Evolutionary conservation across 441 rosid genomes (phyloP).

Genomic region (Gossypium armourianum): DNA sequence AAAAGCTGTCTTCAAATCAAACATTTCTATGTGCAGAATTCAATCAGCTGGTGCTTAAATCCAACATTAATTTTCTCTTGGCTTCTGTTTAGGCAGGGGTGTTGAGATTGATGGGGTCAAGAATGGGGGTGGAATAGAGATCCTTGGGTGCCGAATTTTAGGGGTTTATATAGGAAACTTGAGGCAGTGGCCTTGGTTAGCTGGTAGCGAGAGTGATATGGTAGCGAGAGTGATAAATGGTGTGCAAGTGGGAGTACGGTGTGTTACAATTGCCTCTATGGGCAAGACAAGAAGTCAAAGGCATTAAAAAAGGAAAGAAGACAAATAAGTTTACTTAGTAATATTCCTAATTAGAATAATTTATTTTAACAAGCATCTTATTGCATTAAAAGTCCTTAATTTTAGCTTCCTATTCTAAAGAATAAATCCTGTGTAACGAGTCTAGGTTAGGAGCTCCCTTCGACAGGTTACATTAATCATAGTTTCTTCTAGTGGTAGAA

Average conservation of each 20-base stretch:
- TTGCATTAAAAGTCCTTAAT: neutral
- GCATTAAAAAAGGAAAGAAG: neutral
- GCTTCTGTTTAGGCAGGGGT: neutral
- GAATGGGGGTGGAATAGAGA: neutral
- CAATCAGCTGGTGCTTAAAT: neutral
- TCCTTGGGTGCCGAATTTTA: neutral
- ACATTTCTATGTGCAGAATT: conserved; percentile 1
- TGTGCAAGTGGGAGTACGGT: neutral
- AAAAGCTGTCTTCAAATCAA: neutral
- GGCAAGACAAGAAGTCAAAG: neutral
- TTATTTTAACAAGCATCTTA: neutral
- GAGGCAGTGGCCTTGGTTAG: neutral
- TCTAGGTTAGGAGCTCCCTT: neutral
- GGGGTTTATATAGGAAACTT: neutral
- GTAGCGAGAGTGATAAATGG: neutral
- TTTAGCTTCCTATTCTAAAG: neutral
- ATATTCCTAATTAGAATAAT: neutral
- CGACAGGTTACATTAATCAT: neutral
- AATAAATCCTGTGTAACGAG: neutral
- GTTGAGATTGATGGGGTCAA: neutral
- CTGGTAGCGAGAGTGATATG: neutral
- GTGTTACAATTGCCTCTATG: neutral
- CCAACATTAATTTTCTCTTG: neutral
- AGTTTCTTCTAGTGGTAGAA: neutral
- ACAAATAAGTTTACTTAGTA: neutral